Evolutionary conservation across 2,329 filamentous ascomycete species (phyloP), one percentile per base, ranked within the genome.

Genomic region (Aspergillus intermedius): DNA sequence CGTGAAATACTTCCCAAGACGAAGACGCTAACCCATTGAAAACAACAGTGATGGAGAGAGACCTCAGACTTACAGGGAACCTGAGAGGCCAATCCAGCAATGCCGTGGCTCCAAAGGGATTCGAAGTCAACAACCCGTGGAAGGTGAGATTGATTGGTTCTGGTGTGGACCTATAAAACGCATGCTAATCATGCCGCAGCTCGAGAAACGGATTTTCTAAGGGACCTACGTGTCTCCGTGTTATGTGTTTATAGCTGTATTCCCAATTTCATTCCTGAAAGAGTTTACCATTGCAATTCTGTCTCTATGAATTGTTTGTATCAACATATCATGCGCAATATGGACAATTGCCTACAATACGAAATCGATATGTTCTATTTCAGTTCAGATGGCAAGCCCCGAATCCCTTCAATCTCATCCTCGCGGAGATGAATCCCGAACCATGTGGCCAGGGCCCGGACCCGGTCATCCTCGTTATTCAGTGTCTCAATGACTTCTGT

Each of bases 81-180:
- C 61, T 77, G 60, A 73, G 82, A 69, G 81, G 80, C 51, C 82
- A 85, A 64, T 79, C 79, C 49, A 79, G 81, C 67, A 78, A 75
- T 54, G 71, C 75, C 42, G 67, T 71, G 50, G 82, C 82, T 25
- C 81, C 81, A 23, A 67, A 73, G 49, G 81, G 81, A 52, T 85
- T 84, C 69, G 81, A 84, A 68, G 64, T 84, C 61, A 84, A 78
- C 77, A 83, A 83, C 69, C 78, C 79, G 54, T 85, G 82, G 82
- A 81, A 78, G 76, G 81, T 84, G 75, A 22, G 28, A 30, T 30
- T 45, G 9, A 28, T 5, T 28, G 10, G 6, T 3, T 10, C 13
- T 34, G 10, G 9, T 13, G 5, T 19, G 1, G 9, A 12, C 4
- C 13, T 23, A 47, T 54, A 34, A 46, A 47, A 42, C 46, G 50